phyloP scores from a whole-genome alignment of 768 basidiomycete species.

The Rhizopogon rudus region DNA sequence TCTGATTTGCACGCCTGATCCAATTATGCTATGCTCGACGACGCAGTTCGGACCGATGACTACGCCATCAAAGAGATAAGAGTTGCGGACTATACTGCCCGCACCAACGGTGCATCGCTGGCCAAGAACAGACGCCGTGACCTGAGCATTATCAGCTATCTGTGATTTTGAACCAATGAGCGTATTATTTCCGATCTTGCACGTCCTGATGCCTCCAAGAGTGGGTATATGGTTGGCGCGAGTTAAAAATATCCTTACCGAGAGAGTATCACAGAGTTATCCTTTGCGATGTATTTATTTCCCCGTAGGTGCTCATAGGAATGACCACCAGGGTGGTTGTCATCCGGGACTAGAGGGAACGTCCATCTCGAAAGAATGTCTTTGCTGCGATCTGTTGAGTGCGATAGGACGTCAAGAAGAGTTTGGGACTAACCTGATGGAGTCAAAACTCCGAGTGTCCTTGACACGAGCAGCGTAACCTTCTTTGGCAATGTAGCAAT shows the following conservation, averaged over 20 bases:
- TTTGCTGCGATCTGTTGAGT: conserved; percentile 47
- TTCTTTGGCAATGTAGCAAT: conserved; percentile 83
- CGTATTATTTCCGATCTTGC: conserved; percentile 74
- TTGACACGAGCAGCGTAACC: conserved; percentile 92
- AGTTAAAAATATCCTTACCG: conserved; percentile 43
- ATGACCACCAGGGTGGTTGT: conserved; percentile 81
- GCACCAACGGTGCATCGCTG: conserved; percentile 68
- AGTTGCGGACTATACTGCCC: conserved; percentile 60
- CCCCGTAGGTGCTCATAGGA: conserved; percentile 83
- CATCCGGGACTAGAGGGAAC: conserved; percentile 93
- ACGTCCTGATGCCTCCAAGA: conserved; percentile 48
- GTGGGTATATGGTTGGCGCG: neutral
- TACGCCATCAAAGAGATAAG: conserved; percentile 82
- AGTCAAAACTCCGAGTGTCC: conserved; percentile 89
- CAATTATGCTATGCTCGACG: conserved; percentile 80
- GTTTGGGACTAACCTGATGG: conserved; percentile 59
- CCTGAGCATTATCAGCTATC: conserved; percentile 60
- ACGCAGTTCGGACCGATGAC: conserved; percentile 63
- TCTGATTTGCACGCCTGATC: conserved; percentile 66
- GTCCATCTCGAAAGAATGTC: conserved; percentile 93
- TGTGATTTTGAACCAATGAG: conserved; percentile 79
- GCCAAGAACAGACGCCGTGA: conserved; percentile 77
- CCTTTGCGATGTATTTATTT: conserved; percentile 83
- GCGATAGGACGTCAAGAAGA: neutral
- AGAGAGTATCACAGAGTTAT: conserved; percentile 74